A percentile compares a stretch with the other conserved stretches of the same genome.
Evolutionary conservation across 1,284 basidiomycete species (phyloP).

Genomic region (Ceratobasidium sp.): DNA sequence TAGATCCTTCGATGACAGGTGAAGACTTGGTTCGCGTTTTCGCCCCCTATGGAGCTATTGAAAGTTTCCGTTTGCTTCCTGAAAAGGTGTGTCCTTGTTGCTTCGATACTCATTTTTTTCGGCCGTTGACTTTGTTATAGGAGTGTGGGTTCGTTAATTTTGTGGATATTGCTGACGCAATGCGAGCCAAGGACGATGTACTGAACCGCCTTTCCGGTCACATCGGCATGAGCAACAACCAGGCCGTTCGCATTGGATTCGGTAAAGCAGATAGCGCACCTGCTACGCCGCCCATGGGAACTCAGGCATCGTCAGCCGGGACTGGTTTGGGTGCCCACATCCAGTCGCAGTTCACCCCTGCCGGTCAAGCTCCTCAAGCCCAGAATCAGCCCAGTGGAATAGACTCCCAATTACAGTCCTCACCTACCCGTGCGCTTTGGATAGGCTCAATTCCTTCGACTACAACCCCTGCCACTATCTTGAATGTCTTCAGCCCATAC

Average conservation of each 20-base stretch:
- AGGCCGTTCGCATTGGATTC: conserved; percentile 96
- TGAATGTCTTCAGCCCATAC: conserved; percentile 95
- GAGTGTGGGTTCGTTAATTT: conserved; percentile 99
- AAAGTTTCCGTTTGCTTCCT: conserved; percentile 91
- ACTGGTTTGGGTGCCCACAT: conserved; percentile 41
- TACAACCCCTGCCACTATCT: conserved; percentile 90
- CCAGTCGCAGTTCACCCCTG: conserved; percentile 43
- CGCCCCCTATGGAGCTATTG: conserved; percentile 95
- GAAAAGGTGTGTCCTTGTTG: conserved; percentile 80
- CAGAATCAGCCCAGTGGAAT: conserved; percentile 68
- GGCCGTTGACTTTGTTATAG: conserved; percentile 59
- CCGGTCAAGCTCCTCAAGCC: conserved; percentile 52
- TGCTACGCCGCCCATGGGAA: conserved; percentile 71
- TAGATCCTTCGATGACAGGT: conserved; percentile 92
- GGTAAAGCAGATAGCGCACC: conserved; percentile 96
- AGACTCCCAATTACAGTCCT: conserved; percentile 85
- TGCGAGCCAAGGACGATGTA: conserved; percentile 96
- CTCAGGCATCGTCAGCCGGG: conserved; percentile 43
- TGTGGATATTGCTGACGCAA: conserved; percentile 92
- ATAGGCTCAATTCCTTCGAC: conserved; percentile 95
- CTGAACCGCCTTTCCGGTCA: conserved; percentile 94
- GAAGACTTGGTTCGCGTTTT: conserved; percentile 96
- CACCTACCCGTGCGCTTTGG: conserved; percentile 94
- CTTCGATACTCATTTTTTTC: neutral
- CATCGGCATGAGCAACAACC: conserved; percentile 92